Percentiles rank a stretch among this genome's conserved stretches.
Evolutionary conservation across 768 basidiomycete species (phyloP).

Genomic region (Russula brevipes): DNA sequence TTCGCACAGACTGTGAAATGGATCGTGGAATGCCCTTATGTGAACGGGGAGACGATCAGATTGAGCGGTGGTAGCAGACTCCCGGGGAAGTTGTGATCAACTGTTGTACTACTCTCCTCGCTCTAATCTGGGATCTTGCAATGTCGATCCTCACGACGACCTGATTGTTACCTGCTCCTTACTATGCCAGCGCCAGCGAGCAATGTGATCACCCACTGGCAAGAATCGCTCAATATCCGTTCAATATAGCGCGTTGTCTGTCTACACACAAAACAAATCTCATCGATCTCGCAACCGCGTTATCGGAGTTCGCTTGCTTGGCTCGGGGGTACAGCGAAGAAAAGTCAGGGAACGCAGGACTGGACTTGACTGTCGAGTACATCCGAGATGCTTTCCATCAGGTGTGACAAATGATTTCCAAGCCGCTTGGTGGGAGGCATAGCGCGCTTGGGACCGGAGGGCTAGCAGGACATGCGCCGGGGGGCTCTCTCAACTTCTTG

Average conservation of each 20-base stretch:
- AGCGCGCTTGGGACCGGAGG: too few relatives aligned
- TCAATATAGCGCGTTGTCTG: slow-evolving; percentile 69
- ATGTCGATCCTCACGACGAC: not conserved
- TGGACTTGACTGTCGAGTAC: slow-evolving; percentile 81
- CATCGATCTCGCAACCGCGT: slow-evolving; percentile 79
- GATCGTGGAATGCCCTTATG: slow-evolving; percentile 33
- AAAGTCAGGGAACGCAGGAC: slow-evolving; percentile 88
- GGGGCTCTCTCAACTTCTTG: too few relatives aligned
- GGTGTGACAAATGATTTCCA: not conserved
- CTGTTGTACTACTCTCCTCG: not conserved
- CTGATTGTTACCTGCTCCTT: too few relatives aligned
- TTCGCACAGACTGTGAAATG: slow-evolving; percentile 32
- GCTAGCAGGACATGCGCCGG: too few relatives aligned
- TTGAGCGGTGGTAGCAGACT: slow-evolving; percentile 29
- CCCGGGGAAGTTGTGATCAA: slow-evolving; percentile 33
- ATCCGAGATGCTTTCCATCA: slow-evolving; percentile 31
- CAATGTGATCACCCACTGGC: slow-evolving; percentile 36
- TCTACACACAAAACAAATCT: slow-evolving; percentile 93
- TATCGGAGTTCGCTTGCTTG: slow-evolving; percentile 88
- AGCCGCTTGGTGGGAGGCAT: not conserved
- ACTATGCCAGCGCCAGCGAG: not conserved
- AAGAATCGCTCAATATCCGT: slow-evolving; percentile 18
- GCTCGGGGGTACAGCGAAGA: slow-evolving; percentile 98
- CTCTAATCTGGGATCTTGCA: not conserved
- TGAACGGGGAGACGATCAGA: slow-evolving; percentile 32